Evolutionary conservation across 352 stramenopile genomes (phyloP).

Genomic region (Phytophthora fragariae): DNA sequence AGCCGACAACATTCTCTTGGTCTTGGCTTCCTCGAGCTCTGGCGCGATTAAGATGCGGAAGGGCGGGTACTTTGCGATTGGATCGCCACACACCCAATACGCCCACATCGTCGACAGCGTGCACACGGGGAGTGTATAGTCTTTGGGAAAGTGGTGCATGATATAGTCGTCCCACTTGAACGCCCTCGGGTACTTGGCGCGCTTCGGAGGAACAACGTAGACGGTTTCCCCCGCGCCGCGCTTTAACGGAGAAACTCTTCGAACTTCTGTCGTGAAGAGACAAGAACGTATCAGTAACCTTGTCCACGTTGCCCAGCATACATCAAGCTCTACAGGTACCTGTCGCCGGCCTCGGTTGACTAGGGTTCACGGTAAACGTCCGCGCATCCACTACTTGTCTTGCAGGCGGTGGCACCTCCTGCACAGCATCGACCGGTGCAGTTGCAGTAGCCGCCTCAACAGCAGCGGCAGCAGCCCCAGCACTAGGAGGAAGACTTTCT

Average conservation of each 20-base stretch:
- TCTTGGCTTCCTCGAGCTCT: conserved; percentile 21
- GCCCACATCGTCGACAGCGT: conserved; percentile 23
- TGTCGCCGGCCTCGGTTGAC: neutral
- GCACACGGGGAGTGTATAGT: conserved; percentile 15
- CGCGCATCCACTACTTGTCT: neutral
- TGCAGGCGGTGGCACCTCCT: neutral
- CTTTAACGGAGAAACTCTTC: conserved; percentile 13
- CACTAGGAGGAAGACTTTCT: too few relatives aligned
- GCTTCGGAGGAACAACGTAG: conserved; percentile 23
- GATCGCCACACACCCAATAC: conserved; percentile 29
- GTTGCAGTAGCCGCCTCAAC: too few relatives aligned
- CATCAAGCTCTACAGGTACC: neutral
- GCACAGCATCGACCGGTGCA: neutral
- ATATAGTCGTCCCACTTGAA: conserved; percentile 35
- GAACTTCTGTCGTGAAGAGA: neutral
- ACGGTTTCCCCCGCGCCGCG: conserved; percentile 5
- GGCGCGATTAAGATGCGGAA: conserved; percentile 26
- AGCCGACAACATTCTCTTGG: conserved; percentile 14
- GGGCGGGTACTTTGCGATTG: conserved; percentile 23
- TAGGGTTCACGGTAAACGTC: neutral
- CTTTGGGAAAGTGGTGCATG: conserved; percentile 36
- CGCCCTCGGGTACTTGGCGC: conserved; percentile 19
- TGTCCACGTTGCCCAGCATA: neutral
- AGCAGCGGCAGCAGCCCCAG: too few relatives aligned
- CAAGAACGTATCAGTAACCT: neutral